Evolutionary conservation across 768 basidiomycete genomes (phyloP), one percentile per base, ranked within the genome.

Genomic region (Myochromella boudieri): DNA sequence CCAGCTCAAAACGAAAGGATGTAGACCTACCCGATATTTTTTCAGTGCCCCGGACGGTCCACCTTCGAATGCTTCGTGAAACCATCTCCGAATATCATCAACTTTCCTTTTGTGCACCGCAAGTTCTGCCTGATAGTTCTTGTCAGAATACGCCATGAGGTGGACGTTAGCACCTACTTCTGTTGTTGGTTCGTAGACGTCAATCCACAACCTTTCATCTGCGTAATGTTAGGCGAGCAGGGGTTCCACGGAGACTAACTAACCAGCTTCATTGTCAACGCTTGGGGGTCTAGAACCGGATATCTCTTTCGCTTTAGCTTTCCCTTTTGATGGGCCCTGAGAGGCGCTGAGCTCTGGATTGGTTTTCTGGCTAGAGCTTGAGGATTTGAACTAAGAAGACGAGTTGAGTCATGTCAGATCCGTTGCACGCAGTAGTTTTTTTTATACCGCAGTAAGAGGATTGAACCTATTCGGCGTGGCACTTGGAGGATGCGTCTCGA

Each of bases 51-150:
- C 79, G 0, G 79, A 78, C 4, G 80, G 78, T 0, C 83, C 83
- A 1, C 82, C 85, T 1, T 81, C 78, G 28, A 87, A 79, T 1
- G 91, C 86, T 54, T 91, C 90, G 0, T 61, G 49, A 0, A 93
- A 60, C 90, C 90, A 93, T 28, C 74, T 69, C 4, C 85, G 77
- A 6, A 92, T 84, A 48, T 89, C 84, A 41, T 85, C 82, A 0
- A 92, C 81, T 63, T 92, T 93, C 18, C 76, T 77, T 45, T 81
- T 77, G 66, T 95, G 88, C 27, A 94, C 85, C 3, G 87, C 87
- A 6, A 94, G 68, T 29, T 90, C 82, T 31, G 76, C 81, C 83
- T 91, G 33, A 17, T 25, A 37, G 17, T 46, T 33, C 11, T 48
- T 45, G 48, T 25, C 10, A 18, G 32, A 24, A 32, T n/a, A 42